Base-by-base conservation (phyloP, 257 asterid species). In the Solanum pinnatisectum region DNA sequence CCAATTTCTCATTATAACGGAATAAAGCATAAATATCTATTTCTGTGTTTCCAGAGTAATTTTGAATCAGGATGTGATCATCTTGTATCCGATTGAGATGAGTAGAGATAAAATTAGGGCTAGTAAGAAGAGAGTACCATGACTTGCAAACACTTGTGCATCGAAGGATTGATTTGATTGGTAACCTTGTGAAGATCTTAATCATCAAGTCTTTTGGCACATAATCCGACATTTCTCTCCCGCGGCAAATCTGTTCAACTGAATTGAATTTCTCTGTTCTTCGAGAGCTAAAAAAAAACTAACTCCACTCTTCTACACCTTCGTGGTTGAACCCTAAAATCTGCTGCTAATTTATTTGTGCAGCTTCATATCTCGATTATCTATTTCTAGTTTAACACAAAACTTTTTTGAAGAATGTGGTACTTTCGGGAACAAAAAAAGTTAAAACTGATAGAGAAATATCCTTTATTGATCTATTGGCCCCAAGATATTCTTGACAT, bases 151-250 rank as follows among this genome's bases (percentile, higher is more conserved):
- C 71, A 70, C 87, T 40, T 67, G 30, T 88, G 74, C 27, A 63
- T 40, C 84, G 71, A 20, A 85, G 25, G 20, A 85, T 68, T 32
- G 87, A 88, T 46, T 85, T 65, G 6, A 18, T 33, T 0, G 86
- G 88, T 33, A 88, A 56, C 72, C 86, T 88, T 39, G 22, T 8
- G 25, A 88, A 70, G 60, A 85, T 88, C 12, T 63, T 36, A 12
- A 25, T 35, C 86, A 88, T 36, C 86, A 76, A 84, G 12, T 85
- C 88, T 85, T 63, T 33, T 42, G 88, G 90, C 32, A 88, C 27
- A 70, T 37, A 70, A 2, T 42, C 39, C 9, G 16, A 46, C 86
- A 72, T 72, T 35, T 72, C 44, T 72, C n/a, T 35, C 3, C 14
- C 7, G 1, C 15, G 3, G 32, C 6, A 1, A n/a, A 23, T 63